These are phyloP conservation scores for Cercospora janseana DNA, from an alignment of 2,329 filamentous ascomycete genomes.

Conservation along the genomic window DNA sequence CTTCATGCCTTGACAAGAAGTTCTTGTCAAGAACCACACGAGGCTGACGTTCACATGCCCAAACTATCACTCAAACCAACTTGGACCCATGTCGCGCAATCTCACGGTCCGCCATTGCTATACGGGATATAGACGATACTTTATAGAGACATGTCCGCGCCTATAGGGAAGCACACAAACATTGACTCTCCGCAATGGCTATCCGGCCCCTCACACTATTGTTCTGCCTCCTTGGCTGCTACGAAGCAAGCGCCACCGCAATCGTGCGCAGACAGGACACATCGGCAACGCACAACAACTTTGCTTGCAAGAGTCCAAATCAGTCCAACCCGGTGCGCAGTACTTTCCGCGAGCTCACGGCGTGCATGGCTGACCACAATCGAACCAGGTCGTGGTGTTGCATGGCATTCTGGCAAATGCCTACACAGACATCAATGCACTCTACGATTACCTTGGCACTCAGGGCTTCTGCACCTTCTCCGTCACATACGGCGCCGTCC, in stretches of 20 bases:
- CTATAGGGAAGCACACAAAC: too few species aligned
- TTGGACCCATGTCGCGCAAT: too few species aligned
- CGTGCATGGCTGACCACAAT: neutral
- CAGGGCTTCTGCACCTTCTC: slow-evolving; percentile 17
- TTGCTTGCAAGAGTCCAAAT: slow-evolving; percentile 12
- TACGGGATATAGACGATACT: too few species aligned
- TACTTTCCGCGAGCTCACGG: too few species aligned
- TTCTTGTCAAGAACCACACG: too few species aligned
- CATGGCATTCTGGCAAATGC: slow-evolving; percentile 5
- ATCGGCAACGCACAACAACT: slow-evolving; percentile 15
- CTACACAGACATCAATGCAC: slow-evolving; percentile 3
- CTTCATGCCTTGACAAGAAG: too few species aligned
- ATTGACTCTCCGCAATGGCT: too few species aligned
- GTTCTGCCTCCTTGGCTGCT: neutral
- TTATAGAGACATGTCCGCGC: too few species aligned
- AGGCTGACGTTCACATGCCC: too few species aligned
- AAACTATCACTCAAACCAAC: too few species aligned
- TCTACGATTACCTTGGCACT: slow-evolving; percentile 4
- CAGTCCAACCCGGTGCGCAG: slow-evolving; percentile 14
- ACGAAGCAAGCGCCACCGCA: neutral
- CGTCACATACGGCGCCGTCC: slow-evolving; percentile 5
- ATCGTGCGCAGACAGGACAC: slow-evolving; percentile 2
- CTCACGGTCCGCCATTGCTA: too few species aligned
- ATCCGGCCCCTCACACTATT: neutral
- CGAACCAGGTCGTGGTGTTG: slow-evolving; percentile 7